These are phyloP conservation scores for Botrytis fabae DNA, from an alignment of 2,329 filamentous ascomycete species.

Conservation along the genomic window DNA sequence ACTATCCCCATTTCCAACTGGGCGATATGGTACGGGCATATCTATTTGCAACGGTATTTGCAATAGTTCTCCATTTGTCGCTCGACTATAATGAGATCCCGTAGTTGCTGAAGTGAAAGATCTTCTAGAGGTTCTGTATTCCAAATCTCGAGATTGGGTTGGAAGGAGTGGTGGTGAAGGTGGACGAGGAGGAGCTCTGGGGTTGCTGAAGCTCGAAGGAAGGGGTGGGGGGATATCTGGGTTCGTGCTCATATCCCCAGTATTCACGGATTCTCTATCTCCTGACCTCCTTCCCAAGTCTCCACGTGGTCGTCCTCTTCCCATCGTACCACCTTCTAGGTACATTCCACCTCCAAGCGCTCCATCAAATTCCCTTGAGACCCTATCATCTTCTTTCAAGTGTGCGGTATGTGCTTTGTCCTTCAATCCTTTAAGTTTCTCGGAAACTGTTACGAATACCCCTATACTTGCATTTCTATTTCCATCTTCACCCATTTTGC, in stretches of 20 bases:
- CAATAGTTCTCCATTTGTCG: neutral
- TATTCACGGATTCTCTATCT: neutral
- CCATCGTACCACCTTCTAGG: slow-evolving; percentile 1
- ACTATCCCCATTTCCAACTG: neutral
- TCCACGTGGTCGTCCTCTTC: neutral
- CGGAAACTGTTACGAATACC: neutral
- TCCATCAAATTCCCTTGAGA: slow-evolving; percentile 7
- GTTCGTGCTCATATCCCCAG: neutral
- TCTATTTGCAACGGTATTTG: neutral
- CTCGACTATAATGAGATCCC: slow-evolving; percentile 6
- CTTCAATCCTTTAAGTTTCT: neutral
- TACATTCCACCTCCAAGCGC: slow-evolving; percentile 7
- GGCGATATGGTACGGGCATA: neutral
- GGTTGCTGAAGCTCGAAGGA: neutral
- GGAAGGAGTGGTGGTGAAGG: neutral
- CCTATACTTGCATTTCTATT: neutral
- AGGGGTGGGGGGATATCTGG: neutral
- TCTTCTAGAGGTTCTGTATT: neutral
- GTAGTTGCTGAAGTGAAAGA: neutral
- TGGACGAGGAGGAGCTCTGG: neutral
- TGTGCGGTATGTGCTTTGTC: neutral
- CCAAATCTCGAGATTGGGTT: neutral
- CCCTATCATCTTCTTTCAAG: neutral
- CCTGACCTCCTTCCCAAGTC: no score
- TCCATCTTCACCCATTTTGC: neutral